A percentile compares a stretch with the other conserved stretches of the same genome.
phyloP scores from a whole-genome alignment of 2,329 filamentous ascomycete genomes.

The Xylaria sp. region DNA sequence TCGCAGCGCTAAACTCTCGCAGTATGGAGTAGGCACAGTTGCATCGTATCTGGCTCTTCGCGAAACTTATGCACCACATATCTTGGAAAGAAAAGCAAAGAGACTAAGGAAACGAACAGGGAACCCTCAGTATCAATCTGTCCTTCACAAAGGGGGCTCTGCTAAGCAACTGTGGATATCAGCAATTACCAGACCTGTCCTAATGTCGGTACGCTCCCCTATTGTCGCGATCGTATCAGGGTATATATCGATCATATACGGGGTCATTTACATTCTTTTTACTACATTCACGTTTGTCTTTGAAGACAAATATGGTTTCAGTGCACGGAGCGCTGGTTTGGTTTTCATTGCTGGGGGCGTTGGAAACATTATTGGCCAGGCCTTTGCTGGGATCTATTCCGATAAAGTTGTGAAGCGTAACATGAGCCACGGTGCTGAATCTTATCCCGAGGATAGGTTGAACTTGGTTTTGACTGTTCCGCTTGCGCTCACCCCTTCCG shows the following conservation, averaged over 20 bases:
- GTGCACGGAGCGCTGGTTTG: background rate
- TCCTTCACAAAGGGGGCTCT: background rate
- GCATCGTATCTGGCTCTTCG: conserved; percentile 13
- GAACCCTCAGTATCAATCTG: background rate
- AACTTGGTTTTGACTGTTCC: background rate
- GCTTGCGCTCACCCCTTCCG: too few relatives aligned
- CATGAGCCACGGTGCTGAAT: too few relatives aligned
- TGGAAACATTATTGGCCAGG: background rate
- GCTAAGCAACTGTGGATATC: background rate
- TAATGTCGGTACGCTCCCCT: conserved; percentile 26
- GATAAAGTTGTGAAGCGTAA: background rate
- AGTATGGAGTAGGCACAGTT: conserved; percentile 8
- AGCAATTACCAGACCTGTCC: background rate
- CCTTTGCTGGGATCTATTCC: background rate
- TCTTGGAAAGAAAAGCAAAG: background rate
- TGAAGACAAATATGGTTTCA: background rate
- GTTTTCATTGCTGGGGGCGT: background rate
- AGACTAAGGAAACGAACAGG: background rate
- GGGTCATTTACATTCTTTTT: background rate
- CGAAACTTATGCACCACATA: background rate
- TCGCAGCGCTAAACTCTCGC: background rate
- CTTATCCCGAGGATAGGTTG: background rate
- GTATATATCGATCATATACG: background rate
- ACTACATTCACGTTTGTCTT: background rate
- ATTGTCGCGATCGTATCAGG: background rate